These are phyloP conservation scores for Nyssa sinensis DNA, from an alignment of 148 eudicot genomes.

Conservation along the genomic window DNA sequence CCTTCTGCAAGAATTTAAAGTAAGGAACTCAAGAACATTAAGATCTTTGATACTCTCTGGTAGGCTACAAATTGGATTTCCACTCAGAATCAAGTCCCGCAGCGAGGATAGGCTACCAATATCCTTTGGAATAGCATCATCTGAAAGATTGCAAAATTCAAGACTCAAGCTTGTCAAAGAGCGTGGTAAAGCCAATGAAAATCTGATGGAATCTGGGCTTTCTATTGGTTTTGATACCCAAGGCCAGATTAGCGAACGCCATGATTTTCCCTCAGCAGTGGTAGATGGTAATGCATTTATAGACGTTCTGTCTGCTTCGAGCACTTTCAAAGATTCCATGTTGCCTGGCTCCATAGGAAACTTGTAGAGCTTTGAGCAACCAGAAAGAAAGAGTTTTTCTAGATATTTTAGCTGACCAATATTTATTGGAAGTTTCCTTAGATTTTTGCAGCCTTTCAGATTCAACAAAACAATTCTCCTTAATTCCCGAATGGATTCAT, in stretches of 20 bases:
- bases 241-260: neutral
- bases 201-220: neutral
- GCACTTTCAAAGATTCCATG: too few species aligned
- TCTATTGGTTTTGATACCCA: neutral
- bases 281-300: neutral
- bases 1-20: neutral
- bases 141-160: neutral
- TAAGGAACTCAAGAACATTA: neutral
- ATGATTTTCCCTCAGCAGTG: neutral
- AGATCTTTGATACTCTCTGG: neutral
- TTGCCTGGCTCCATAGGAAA: neutral
- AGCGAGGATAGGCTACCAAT: neutral
- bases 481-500: neutral
- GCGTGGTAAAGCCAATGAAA: neutral
- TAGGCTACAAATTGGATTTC: neutral
- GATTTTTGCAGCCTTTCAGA: slow-evolving; percentile 6
- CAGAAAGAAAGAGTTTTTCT: neutral
- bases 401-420: slow-evolving; percentile 6
- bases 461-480: neutral
- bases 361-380: slow-evolving; percentile 2
- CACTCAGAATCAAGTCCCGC: neutral
- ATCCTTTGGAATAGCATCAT: neutral
- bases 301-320: neutral
- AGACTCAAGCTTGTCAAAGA: neutral
- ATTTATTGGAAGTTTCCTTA: neutral